These are phyloP conservation scores for Trichosphaerium sp. DNA, from an alignment of 78 protist species.

Conservation along the genomic window DNA sequence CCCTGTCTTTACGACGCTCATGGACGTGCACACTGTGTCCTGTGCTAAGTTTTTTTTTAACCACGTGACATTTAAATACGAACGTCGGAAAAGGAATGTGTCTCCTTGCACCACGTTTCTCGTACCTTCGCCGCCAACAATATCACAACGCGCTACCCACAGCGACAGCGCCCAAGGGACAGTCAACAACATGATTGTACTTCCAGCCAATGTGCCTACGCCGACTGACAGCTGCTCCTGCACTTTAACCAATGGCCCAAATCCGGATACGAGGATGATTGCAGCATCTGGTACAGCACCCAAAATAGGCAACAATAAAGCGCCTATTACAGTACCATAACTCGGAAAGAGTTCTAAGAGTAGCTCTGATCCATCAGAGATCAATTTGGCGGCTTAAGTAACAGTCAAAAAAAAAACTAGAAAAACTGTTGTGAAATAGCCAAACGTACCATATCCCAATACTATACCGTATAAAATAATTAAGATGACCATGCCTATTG, in stretches of 20 bases:
- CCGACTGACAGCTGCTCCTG: constrained; percentile 72
- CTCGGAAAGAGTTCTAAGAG: constrained; percentile 31
- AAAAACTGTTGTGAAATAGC: too few species aligned
- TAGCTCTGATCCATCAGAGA: constrained; percentile 65
- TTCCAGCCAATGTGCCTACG: constrained; percentile 84
- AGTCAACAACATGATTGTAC: constrained; percentile 78
- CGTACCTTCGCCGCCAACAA: not conserved
- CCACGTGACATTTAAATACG: too few species aligned
- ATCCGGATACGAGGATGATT: constrained; percentile 71
- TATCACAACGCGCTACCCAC: constrained; percentile 10
- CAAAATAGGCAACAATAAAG: constrained; percentile 63
- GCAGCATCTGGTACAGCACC: constrained; percentile 84
- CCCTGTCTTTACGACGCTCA: constrained; percentile 28
- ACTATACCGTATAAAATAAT: too few species aligned
- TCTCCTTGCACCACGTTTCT: too few species aligned
- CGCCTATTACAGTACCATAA: constrained; percentile 32
- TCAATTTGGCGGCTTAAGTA: constrained; percentile 45
- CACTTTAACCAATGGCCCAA: constrained; percentile 45
- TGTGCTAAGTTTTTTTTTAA: too few species aligned
- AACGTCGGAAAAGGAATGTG: too few species aligned
- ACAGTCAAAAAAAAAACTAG: too few species aligned
- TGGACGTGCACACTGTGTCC: too few species aligned
- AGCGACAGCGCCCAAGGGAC: constrained; percentile 58
- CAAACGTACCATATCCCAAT: too few species aligned
- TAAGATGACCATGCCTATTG: too few species aligned